These are phyloP conservation scores for Arachnomyces sp. DNA, from an alignment of 2,329 filamentous ascomycete species.

Conservation along the genomic window DNA sequence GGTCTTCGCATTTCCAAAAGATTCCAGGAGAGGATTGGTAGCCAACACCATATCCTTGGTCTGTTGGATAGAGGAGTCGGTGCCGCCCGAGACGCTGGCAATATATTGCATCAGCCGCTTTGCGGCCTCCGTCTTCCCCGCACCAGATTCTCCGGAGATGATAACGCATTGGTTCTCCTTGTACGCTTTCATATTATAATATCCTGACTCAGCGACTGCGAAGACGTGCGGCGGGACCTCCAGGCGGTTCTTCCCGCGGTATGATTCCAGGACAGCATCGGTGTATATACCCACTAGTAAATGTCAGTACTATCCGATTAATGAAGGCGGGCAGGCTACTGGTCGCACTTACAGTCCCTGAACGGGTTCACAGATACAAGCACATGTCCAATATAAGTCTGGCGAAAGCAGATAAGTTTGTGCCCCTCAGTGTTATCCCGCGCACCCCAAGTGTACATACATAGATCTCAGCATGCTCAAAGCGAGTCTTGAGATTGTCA, in stretches of 20 bases:
- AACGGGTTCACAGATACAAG: conserved; percentile 98
- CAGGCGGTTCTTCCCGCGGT: conserved; percentile 92
- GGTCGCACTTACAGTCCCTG: conserved; percentile 58
- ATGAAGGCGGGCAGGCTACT: neutral
- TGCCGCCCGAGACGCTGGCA: conserved; percentile 85
- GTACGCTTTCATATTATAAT: conserved; percentile 99
- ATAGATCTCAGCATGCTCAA: conserved; percentile 96
- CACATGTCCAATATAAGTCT: conserved; percentile 98
- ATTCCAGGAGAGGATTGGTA: conserved; percentile 93
- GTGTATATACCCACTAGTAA: conserved; percentile 83
- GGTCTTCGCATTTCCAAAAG: conserved; percentile 97
- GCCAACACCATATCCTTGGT: conserved; percentile 99
- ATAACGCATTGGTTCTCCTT: conserved; percentile 99
- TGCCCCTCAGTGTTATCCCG: conserved; percentile 1
- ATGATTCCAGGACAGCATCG: conserved; percentile 83
- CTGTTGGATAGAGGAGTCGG: conserved; percentile 78
- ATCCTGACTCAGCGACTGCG: conserved; percentile 87
- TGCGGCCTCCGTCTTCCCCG: conserved; percentile 95
- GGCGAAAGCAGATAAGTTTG: conserved; percentile 9
- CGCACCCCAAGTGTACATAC: conserved; percentile 36
- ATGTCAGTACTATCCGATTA: conserved; percentile 27
- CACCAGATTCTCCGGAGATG: conserved; percentile 96
- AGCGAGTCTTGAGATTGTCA: conserved; percentile 96
- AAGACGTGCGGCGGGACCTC: conserved; percentile 94
- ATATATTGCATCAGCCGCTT: conserved; percentile 99